Evolutionary conservation across 2,329 filamentous ascomycete genomes (phyloP), one percentile per base, ranked within the genome.

Genomic region (Neonectria hederae): DNA sequence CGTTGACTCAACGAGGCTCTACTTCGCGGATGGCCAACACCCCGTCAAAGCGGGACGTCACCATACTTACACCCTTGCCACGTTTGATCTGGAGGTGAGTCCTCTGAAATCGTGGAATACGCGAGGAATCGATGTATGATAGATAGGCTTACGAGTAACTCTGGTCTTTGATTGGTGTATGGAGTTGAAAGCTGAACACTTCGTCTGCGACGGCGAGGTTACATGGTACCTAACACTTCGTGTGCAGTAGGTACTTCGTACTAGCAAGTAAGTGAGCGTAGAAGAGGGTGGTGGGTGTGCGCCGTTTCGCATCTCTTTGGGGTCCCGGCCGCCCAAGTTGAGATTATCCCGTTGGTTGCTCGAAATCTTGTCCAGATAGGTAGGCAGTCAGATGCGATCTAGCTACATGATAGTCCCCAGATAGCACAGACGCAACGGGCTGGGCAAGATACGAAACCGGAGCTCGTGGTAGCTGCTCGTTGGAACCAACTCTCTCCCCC

Each of bases 361-460:
- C 28, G 28, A 28, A 30, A 17, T 11, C 4, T 9, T 28, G 26
- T 48, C 13, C 22, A 4, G 24, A 19, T 48, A 48, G n/a, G n/a
- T n/a, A n/a, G n/a, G n/a, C n/a, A n/a, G 22, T 35, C n/a, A 19
- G 38, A 19, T 40, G 38, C n/a, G n/a, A 42, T 42, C 38, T 30
- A 21, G 10, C 14, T 51, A 13, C 19, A 21, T 19, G 28, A 32
- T 28, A 19, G 35, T n/a, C 38, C 22, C 21, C 11, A 42, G 32
- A n/a, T 40, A 19, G 24, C 17, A 49, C 17, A 30, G 24, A 13
- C 9, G 46, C 8, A 17, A 8, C 22, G 22, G 5, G 45, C n/a
- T 49, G n/a, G 43, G 45, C 45, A 38, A 45, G 19, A 53, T 49
- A 30, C 21, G 28, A 54, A 60, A 35, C 51, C 57, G 42, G 52